Percentiles rank a stretch among this genome's conserved stretches.
Evolutionary conservation across 306 rosid genomes (phyloP).

Genomic region (Macrotyloma uniflorum): DNA sequence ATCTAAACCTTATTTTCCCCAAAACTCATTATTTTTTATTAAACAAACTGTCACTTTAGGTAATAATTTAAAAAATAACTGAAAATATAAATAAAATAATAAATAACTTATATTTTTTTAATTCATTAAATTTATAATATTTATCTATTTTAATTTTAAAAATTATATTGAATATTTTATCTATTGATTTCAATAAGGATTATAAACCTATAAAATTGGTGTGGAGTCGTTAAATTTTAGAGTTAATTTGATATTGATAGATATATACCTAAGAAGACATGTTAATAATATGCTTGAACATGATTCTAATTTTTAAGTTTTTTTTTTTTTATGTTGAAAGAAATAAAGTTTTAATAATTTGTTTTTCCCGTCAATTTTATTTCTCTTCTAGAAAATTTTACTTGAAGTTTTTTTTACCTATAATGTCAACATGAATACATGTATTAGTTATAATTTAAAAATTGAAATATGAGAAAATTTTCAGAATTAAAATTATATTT

Average conservation of each 20-base stretch:
- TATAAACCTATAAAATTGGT: slow-evolving; percentile 23
- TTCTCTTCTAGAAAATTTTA: slow-evolving; percentile 10
- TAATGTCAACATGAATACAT: slow-evolving; percentile 11
- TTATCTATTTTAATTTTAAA: too few relatives aligned
- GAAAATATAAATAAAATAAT: too few relatives aligned
- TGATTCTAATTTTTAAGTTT: neutral
- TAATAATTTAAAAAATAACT: too few relatives aligned
- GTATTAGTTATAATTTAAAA: slow-evolving; percentile 1
- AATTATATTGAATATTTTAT: too few relatives aligned
- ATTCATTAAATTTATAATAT: too few relatives aligned
- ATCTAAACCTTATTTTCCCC: too few relatives aligned
- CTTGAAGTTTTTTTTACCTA: slow-evolving; percentile 22
- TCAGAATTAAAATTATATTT: slow-evolving; percentile 9
- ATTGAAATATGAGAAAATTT: neutral
- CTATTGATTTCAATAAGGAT: slow-evolving; percentile 26
- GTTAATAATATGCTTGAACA: slow-evolving; percentile 21
- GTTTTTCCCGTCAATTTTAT: neutral
- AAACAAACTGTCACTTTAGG: too few relatives aligned
- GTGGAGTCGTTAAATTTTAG: neutral
- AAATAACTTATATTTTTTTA: too few relatives aligned
- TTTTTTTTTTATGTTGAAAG: too few relatives aligned
- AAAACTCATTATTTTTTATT: too few relatives aligned
- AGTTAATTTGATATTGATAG: slow-evolving; percentile 10
- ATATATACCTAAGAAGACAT: slow-evolving; percentile 12
- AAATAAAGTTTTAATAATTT: slow-evolving; percentile 1